Conservation (phyloP, 306 rosid genomes). For the Canavalia ensiformis region DNA sequence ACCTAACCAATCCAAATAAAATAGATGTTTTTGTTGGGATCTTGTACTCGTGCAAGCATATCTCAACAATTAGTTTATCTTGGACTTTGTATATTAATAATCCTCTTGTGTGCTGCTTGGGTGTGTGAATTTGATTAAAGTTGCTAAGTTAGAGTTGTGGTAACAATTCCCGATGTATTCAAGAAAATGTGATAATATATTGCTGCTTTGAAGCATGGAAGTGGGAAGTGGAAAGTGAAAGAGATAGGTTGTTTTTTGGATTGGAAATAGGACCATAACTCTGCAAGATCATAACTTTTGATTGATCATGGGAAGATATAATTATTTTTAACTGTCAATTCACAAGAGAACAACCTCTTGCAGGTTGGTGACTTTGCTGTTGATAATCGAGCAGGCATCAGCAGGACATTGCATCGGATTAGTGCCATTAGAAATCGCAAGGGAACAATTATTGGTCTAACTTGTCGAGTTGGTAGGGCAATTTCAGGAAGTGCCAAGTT, state of each 20-base stretch:
- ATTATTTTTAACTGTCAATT: slow-evolving; percentile 41
- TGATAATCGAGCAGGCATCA: slow-evolving; percentile 96
- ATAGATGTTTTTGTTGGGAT: background rate
- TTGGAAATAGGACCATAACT: slow-evolving; percentile 27
- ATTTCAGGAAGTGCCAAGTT: slow-evolving; percentile 87
- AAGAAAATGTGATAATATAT: background rate
- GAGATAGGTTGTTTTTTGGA: slow-evolving; percentile 1
- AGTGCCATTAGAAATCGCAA: slow-evolving; percentile 96
- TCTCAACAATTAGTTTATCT: slow-evolving; percentile 13
- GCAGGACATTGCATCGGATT: slow-evolving; percentile 92
- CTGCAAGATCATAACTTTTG: background rate
- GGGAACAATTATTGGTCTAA: slow-evolving; percentile 87
- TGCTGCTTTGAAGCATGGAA: slow-evolving; percentile 11
- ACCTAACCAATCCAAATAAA: background rate
- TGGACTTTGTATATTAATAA: background rate
- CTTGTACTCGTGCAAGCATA: slow-evolving; percentile 18
- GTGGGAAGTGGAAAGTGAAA: background rate
- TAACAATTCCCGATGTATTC: background rate
- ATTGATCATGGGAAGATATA: slow-evolving; percentile 18
- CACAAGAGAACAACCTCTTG: slow-evolving; percentile 43
- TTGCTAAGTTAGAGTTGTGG: background rate
- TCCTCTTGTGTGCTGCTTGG: background rate
- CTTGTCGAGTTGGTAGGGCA: slow-evolving; percentile 96
- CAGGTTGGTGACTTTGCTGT: slow-evolving; percentile 95
- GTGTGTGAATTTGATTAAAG: background rate